Base-by-base conservation (phyloP, 495 filamentous ascomycete species). In the Pseudoneurospora amorphoporcata region DNA sequence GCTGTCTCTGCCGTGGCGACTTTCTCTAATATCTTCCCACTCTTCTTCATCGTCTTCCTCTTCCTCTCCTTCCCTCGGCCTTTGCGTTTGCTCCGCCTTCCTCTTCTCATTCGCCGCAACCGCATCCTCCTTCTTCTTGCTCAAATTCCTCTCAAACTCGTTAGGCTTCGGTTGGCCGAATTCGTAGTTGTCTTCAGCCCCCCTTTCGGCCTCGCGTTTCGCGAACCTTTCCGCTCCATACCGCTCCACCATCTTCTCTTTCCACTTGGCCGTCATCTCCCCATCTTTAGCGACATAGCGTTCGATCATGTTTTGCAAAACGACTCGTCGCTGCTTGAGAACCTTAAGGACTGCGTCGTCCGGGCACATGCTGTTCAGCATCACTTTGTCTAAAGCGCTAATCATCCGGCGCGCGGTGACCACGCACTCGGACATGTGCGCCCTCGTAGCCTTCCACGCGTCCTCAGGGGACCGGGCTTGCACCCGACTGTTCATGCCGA, bases 401-500 rank as follows among this genome's bases (percentile, higher is more conserved):
- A 83, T 78, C 78, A 86, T 82, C 47, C 77, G 77, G n/a, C 81
- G 80, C 23, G 80, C 82, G 35, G 83, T 77, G 5, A 83, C 77
- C 23, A 83, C 71, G 19, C 81, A 73, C 70, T 86, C 83, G 17
- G 74, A 70, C 73, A 73, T 72, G n/a, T 74, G 69, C 17, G 73
- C 76, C n/a, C 72, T 58, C 17, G 68, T 14, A 17, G 39, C n/a
- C 17, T 73, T 68, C 39, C 65, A 68, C 23, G 37, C 17, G 19
- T 77, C 70, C 58, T 75, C 69, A 12, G 75, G 70, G 3, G 74
- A 74, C 12, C 71, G 72, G 10, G 77, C 75, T 8, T 73, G 72
- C 9, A 71, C 23, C 0, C 39, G 58, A 2, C 10, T 65, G 35
- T 37, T 5, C 23, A 23, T 23, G 53, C 53, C 53, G 53, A 65